These are phyloP conservation scores for Pichia sp. DNA, from an alignment of 1,139 yeast species.

Conservation along the genomic window DNA sequence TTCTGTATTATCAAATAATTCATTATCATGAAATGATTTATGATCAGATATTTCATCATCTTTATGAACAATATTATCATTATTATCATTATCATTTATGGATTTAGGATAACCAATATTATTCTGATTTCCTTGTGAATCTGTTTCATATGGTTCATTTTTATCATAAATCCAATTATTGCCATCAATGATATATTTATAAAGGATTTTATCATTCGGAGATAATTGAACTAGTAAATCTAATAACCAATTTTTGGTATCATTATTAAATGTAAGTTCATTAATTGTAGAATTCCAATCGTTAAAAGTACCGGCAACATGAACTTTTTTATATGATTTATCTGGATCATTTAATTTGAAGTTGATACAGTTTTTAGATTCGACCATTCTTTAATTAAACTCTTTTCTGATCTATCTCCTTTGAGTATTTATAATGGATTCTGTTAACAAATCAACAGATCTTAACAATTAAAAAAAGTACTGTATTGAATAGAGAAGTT, in stretches of 20 bases:
- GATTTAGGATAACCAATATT: slow-evolving; percentile 16
- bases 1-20: slow-evolving; percentile 6
- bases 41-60: slow-evolving; percentile 3
- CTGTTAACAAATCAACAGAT: too few relatives aligned
- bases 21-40: slow-evolving; percentile 6
- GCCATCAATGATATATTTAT: slow-evolving; percentile 24
- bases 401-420: too few relatives aligned
- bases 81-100: not conserved
- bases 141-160: slow-evolving; percentile 18
- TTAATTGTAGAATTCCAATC: slow-evolving; percentile 14
- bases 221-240: slow-evolving; percentile 5
- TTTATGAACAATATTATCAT: not conserved
- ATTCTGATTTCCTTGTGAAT: slow-evolving; percentile 21
- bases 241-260: slow-evolving; percentile 10
- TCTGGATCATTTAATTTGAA: slow-evolving; percentile 10
- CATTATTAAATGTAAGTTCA: slow-evolving; percentile 4
- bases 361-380: not conserved
- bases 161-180: slow-evolving; percentile 23
- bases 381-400: not conserved
- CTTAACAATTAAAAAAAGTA: too few relatives aligned
- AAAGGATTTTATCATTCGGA: slow-evolving; percentile 18
- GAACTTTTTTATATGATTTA: slow-evolving; percentile 3
- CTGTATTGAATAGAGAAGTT: too few relatives aligned
- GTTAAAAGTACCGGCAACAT: slow-evolving; percentile 20
- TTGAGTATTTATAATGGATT: too few relatives aligned